Evolutionary conservation across 2,329 filamentous ascomycete genomes (phyloP), one percentile per base, ranked within the genome.

Genomic region (Colletotrichum sp.): DNA sequence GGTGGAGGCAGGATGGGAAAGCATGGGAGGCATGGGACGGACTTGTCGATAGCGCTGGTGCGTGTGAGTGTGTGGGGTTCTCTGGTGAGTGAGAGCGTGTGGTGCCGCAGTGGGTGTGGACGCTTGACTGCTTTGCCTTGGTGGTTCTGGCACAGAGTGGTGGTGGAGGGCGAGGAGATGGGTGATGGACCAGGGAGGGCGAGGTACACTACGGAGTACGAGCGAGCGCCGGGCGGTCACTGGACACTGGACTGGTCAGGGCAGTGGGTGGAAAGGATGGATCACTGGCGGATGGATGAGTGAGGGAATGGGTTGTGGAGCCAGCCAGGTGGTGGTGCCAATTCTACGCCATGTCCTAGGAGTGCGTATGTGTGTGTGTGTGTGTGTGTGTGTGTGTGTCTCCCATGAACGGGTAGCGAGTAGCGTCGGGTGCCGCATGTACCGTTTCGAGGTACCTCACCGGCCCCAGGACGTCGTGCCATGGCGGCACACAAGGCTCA

Each of bases 401-500:
- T 60, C 52, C 70, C 32, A 68, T 60, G 70, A 16, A 24, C 26
- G 63, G 52, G 63, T 65, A 21, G 39, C 34, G 68, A 21, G 71
- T 59, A 26, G 26, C 48, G 10, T 13, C 43, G 43, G n/a, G 43
- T 52, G 43, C 43, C 43, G 43, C 43, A 52, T 52, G 43, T 52
- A 52, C 43, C 43, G 43, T 52, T 52, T 52, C 43, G 43, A 52
- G 43, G n/a, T 52, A 21, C 43, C 43, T 52, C 43, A 6, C n/a
- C 43, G n/a, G 43, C 43, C 43, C 43, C n/a, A 21, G 39, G 43
- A 32, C 43, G n/a, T 59, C 55, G 69, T 76, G 72, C 64, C 63
- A 76, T 76, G 68, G 64, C 73, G 73, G 72, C 57, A 72, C 68
- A 68, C 72, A 68, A 76, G 71, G 60, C 71, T 63, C 59, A 71